Evolutionary conservation across 106 monocot species (phyloP), one percentile per base, ranked within the genome.

Genomic region (Chionographis japonica): DNA sequence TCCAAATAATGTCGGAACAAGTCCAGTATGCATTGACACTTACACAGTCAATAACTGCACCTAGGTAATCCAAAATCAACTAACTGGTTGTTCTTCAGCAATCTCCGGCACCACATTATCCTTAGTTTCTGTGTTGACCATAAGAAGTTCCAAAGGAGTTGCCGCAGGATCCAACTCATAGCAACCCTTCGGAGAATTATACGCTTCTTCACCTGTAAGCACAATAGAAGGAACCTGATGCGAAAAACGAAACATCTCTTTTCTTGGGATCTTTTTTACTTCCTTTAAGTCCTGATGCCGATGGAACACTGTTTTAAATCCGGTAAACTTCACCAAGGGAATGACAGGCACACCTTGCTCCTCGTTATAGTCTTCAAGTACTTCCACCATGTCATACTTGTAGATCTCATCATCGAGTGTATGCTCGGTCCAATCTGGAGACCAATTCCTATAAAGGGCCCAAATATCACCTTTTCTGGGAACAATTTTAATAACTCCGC

Each of bases 381-480:
- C 67, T 76, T 82, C 79, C 20, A 86, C 82, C 86, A 86, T 86
- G 53, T 86, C 87, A 69, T 84, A 87, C 58, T 86, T 77, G 62
- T 83, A 77, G 4, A 87, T 83, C 1, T 80, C 66, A 17, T 74
- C 80, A 80, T 88, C 84, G 52, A 78, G 78, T 2, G 88, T 88
- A 66, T 72, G 72, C 39, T 76, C 76, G 60, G 79, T 51, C 91
- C 91, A 91, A 65, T 77, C 58, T 52, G 72, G 56, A 50, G 76
- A 72, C 91, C 91, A 92, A 54, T 92, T 85, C 69, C 76, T 76
- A 18, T 85, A 92, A 4, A 92, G 55, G 8, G 88, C 91, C 91
- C 91, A 92, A 56, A 80, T 67, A 16, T 92, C 87, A 59, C 85
- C 91, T 77, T 83, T 79, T 20, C 53, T 77, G 2, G 91, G 91